Evolutionary conservation across 371 early-diverging fungal genomes (phyloP).

Genomic region (Umbelopsis sp.): DNA sequence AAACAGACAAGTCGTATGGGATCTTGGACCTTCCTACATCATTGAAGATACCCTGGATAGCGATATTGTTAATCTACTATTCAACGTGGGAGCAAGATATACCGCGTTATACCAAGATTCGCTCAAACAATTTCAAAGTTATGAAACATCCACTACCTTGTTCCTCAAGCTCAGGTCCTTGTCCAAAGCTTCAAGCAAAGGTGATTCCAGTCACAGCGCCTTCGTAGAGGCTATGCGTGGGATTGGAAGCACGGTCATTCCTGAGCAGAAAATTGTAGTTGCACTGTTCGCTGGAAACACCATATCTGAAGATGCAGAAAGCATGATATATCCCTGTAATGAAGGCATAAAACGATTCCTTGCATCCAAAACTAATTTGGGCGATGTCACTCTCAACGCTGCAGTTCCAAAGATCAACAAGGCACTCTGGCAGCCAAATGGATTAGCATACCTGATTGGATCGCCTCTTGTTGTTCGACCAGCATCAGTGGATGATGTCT

Average conservation of each 20-base stretch:
- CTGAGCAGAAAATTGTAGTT: conserved; percentile 68
- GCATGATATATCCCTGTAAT: conserved; percentile 3
- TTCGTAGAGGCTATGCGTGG: conserved; percentile 62
- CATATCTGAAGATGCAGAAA: conserved; percentile 25
- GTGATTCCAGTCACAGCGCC: conserved; percentile 44
- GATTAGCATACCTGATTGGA: conserved; percentile 57
- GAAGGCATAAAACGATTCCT: conserved; percentile 41
- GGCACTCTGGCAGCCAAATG: conserved; percentile 48
- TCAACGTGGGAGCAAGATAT: conserved; percentile 69
- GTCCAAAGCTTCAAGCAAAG: conserved; percentile 32
- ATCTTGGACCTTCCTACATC: conserved; percentile 71
- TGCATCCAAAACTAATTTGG: conserved; percentile 23
- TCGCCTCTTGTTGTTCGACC: conserved; percentile 60
- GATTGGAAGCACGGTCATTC: conserved; percentile 47
- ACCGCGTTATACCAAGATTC: conserved; percentile 70
- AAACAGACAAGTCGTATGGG: conserved; percentile 53
- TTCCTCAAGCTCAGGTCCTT: conserved; percentile 56
- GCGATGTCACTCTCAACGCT: conserved; percentile 57
- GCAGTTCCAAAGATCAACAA: conserved; percentile 62
- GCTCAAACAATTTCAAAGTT: conserved; percentile 69
- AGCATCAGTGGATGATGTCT: conserved; percentile 66
- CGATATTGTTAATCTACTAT: conserved; percentile 60
- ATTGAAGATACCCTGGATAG: conserved; percentile 65
- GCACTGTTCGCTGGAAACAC: conserved; percentile 67
- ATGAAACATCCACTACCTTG: conserved; percentile 64